Evolutionary conservation across 179 eudicot species (phyloP).

Genomic region (Heliamphora pulchella): DNA sequence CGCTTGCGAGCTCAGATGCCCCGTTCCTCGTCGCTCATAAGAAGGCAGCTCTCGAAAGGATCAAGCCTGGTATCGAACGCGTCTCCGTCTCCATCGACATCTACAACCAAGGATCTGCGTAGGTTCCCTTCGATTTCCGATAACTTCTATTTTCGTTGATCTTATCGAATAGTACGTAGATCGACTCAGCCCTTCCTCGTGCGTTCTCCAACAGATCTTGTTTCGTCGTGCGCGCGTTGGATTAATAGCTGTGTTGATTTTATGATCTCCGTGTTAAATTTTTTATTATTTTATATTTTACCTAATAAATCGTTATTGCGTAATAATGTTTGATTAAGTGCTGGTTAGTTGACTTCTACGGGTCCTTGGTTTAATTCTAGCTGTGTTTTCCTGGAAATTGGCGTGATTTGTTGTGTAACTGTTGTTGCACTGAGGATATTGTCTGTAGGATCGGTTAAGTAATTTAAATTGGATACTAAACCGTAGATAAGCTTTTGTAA

Average conservation of each 20-base stretch:
- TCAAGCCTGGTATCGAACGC: conserved; percentile 68
- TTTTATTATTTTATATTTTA: neutral
- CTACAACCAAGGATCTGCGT: conserved; percentile 85
- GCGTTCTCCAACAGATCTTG: neutral
- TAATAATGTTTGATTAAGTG: neutral
- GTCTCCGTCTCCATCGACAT: conserved; percentile 70
- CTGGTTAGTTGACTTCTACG: neutral
- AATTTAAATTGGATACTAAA: neutral
- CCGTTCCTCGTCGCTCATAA: conserved; percentile 88
- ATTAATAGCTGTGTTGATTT: neutral
- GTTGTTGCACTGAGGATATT: too few relatives aligned
- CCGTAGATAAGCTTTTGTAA: neutral
- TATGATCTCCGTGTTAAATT: neutral
- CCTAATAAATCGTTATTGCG: neutral
- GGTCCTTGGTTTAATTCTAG: neutral
- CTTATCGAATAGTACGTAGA: neutral
- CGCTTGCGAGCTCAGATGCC: conserved; percentile 37
- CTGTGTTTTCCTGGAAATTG: neutral
- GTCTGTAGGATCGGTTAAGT: neutral
- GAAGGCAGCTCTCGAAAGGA: conserved; percentile 64
- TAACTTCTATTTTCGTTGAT: neutral
- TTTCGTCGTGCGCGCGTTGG: neutral
- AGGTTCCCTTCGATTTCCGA: conserved; percentile 12
- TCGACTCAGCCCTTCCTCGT: neutral
- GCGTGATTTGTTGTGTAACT: neutral